Base-by-base conservation (phyloP, 1,139 yeast species). In the Hyphopichia fennica region DNA sequence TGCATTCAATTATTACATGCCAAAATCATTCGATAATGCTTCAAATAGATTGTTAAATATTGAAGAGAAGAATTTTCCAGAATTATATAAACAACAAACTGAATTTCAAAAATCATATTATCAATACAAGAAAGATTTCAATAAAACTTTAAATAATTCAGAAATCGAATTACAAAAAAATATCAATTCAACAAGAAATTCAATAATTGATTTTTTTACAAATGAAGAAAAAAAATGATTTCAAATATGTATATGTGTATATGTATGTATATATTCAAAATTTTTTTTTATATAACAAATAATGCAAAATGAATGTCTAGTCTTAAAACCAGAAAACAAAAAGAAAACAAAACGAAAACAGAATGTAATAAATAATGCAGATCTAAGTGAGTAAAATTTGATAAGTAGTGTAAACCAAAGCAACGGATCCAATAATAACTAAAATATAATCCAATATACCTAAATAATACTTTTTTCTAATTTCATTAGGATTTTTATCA, bases 341-440 rank as follows among this genome's bases (percentile, higher is more conserved):
- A 15, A 17, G 13, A 28, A 13, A n/a, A 10, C 29, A 14, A 20
- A 7, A 17, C 22, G 33, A 32, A 30, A 33, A 43, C 38, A 39
- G 34, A 29, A 15, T 13, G 16, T n/a, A 14, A 20, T 32, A 33
- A 23, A 20, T 30, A 8, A 29, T 29, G 32, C 18, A 29, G 7
- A 15, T 14, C 11, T 15, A 15, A 10, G 18, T 29, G 14, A 4
- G 7, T n/a, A 28, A 28, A 43, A 84, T 76, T 52, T 83, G 84
- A 48, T 75, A 79, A 1, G 89, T 80, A 2, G 90, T 85, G 58
- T 84, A 86, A 6, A 74, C 53, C 78, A 84, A 76, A 3, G 87
- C 82, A 15, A 73, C 51, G 0, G 70, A 75, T 1, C 95, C 95
- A 47, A 84, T 63, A 0, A 69, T 40, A 2, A 81, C 72, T 50